Base-by-base conservation (phyloP, 805 yeast genomes). In the Candida orba region DNA sequence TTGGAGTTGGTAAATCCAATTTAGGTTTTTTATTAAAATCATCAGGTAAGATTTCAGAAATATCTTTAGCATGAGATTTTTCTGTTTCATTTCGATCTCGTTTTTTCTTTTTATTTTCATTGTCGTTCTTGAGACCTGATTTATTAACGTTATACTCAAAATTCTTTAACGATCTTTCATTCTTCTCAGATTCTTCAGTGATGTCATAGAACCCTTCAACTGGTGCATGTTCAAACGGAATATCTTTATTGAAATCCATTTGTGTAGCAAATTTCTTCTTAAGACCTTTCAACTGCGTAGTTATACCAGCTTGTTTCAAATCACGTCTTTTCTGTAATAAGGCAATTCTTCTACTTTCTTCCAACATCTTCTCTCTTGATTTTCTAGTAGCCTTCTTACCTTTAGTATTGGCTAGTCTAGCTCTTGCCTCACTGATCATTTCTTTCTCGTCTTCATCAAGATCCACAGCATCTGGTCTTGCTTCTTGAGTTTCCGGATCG, bases 301-400 rank as follows among this genome's bases (percentile, higher is more conserved):
- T 76, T 10, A 81, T 70, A 3, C 95, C 95, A 1, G 93, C 90
- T 39, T 81, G 83, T 55, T 87, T 84, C 59, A 87, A 66, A 50
- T 85, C 95, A 51, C 95, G 68, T 51, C 96, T 69, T 51, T 81
- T 84, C 52, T 89, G 95, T 12, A 91, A 57, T 45, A 81, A 65
- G 0, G 96, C 85, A 20, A 88, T 70, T 29, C 95, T 65, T 52
- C 79, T 74, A 46, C 87, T 84, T 56, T 89, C 95, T 40, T 81
- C 85, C 37, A 88, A 65, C 75, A 85, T 73, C 40, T 93, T 68
- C 59, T 91, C 98, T 45, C 97, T 69, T 2, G 82, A 86, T 58
- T 90, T 88, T 46, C 98, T 66, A 46, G 90, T 86, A 0, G 97
- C 96, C 62, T 91, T 91, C 52, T 90, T 89, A 47, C 98, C 99